Evolutionary conservation across 768 basidiomycete species (phyloP).

Genomic region (Mycena epipterygia): DNA sequence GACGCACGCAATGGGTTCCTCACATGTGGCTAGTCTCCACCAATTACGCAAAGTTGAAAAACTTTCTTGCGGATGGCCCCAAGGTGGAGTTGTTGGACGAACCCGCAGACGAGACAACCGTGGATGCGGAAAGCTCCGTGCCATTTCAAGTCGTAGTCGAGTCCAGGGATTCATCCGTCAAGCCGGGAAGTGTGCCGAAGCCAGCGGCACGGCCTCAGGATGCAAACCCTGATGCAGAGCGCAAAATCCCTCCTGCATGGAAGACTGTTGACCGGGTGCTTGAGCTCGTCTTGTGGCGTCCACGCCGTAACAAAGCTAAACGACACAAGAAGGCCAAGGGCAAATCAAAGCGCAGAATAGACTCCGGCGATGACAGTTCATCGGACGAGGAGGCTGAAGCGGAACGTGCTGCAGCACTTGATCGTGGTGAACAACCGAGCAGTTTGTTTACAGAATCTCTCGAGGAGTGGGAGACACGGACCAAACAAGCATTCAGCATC

Average conservation of each 20-base stretch:
- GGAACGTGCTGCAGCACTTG: conserved; percentile 59
- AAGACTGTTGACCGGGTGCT: conserved; percentile 93
- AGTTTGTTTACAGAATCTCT: conserved; percentile 67
- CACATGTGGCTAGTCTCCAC: conserved; percentile 90
- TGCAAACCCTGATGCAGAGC: conserved; percentile 78
- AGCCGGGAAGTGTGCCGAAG: conserved; percentile 43
- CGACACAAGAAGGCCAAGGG: conserved; percentile 31
- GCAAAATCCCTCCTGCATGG: conserved; percentile 84
- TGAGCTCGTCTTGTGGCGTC: conserved; percentile 79
- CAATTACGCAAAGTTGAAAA: conserved; percentile 75
- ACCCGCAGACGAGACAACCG: conserved; percentile 51
- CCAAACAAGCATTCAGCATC: conserved; percentile 54
- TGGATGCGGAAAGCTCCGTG: conserved; percentile 41
- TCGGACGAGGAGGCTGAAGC: conserved; percentile 48
- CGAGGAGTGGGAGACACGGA: conserved; percentile 70
- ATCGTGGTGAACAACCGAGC: conserved; percentile 76
- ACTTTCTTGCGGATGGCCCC: conserved; percentile 80
- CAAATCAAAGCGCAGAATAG: conserved; percentile 43
- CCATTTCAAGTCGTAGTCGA: conserved; percentile 59
- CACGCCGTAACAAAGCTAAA: conserved; percentile 43
- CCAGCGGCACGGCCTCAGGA: conserved; percentile 45
- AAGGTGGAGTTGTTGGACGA: conserved; percentile 75
- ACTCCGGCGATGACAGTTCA: conserved; percentile 46
- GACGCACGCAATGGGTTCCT: conserved; percentile 89
- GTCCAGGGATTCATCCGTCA: conserved; percentile 50